Conservation (phyloP, 129 eudicot species). For the Flaveria ramosissima region DNA sequence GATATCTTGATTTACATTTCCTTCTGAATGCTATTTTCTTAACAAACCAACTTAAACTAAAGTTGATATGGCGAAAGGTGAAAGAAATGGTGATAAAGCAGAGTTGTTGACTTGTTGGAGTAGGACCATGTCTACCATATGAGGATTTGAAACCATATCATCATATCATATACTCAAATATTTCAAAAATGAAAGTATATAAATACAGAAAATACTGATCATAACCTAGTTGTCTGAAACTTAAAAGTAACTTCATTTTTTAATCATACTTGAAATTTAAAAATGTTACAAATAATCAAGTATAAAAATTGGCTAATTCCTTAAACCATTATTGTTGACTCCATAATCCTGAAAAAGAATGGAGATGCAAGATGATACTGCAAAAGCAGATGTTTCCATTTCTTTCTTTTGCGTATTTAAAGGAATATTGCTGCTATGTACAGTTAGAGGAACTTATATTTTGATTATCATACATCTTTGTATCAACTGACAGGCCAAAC, state of each 20-base stretch:
- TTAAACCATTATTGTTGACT: slow-evolving; percentile 18
- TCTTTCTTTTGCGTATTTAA: slow-evolving; percentile 24
- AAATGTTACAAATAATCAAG: not conserved
- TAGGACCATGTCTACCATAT: not conserved
- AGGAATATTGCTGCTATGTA: slow-evolving; percentile 37
- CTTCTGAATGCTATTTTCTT: no score
- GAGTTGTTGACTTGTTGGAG: no score
- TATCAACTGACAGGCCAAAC: slow-evolving; percentile 13
- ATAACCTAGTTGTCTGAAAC: not conserved
- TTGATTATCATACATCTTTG: slow-evolving; percentile 29
- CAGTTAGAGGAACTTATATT: slow-evolving; percentile 24
- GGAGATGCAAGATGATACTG: slow-evolving; percentile 15
- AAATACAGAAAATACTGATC: not conserved
- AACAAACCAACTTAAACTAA: no score
- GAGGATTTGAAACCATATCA: not conserved
- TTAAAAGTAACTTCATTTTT: not conserved
- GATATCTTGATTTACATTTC: no score
- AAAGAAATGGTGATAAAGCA: no score
- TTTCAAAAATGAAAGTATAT: not conserved
- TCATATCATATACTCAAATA: not conserved
- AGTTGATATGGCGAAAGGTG: no score
- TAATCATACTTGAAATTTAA: not conserved
- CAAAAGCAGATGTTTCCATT: not conserved
- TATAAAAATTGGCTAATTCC: slow-evolving; percentile 7
- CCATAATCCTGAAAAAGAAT: slow-evolving; percentile 14